Evolutionary conservation across 192 early-diverging fungal genomes (phyloP), one percentile per base, ranked within the genome.

Genomic region (Powellomyces hirtus): DNA sequence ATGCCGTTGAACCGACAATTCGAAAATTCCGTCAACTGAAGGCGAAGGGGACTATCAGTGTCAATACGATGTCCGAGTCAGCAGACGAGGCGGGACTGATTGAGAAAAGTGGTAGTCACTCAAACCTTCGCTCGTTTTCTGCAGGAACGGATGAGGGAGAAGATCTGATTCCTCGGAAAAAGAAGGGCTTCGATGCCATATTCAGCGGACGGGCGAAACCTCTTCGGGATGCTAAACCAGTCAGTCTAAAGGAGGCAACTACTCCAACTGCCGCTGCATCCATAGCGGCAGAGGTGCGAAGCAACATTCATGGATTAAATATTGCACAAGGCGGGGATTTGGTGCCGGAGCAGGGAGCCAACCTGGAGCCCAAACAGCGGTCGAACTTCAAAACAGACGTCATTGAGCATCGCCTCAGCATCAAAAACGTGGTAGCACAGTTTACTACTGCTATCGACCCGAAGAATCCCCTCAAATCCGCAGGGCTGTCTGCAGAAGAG

Each of bases 381-480:
- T 40, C 59, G 4, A n/a, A 40, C 35, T n/a, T 61, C 4, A 61
- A 61, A 36, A 61, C 37, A 8, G 59, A 61, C 18, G 22, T 61
- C n/a, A 6, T 38, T 10, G 62, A 63, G 62, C 44, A 63, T 14
- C 62, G 29, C 34, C 24, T 63, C 13, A 33, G 16, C 49, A 16
- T 56, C 10, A 45, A 37, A 5, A 52, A 37, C 14, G 27, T 66
- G 29, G 24, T 16, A 1, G 31, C 40, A 0, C 38, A 60, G 20
- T 40, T 33, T 50, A 14, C 44, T 6, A 71, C 68, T 10, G 35
- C 66, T 22, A 40, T 71, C 51, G 50, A 78, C 34, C 50, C 31
- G 30, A 35, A 62, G 31, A 78, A 74, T 37, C 72, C 76, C 11
- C 22, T 20, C 2, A 66, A 72, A 34, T 77, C 75, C 2, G 5